Base-by-base conservation (phyloP, 768 basidiomycete genomes). In the Pleurotus citrinopileatus region DNA sequence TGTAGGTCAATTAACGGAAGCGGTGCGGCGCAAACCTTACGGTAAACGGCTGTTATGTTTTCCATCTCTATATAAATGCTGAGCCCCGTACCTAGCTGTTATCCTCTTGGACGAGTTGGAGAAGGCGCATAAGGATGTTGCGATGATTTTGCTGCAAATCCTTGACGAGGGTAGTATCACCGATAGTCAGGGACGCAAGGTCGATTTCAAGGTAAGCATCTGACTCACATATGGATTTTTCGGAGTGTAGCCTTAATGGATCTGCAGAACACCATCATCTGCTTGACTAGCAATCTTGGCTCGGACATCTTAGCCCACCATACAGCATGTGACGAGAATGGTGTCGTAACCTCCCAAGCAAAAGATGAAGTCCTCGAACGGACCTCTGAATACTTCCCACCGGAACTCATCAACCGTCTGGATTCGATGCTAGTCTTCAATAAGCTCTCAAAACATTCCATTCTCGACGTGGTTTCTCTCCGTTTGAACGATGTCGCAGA, bases 51-150 rank as follows among this genome's bases (percentile, higher is more conserved):
- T 17, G 23, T 40, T 19, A 42, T 10, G 26, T 29, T 6, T 2
- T 42, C 23, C 20, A n/a, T 3, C n/a, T 15, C 17, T 17, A 3
- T 48, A n/a, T 32, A 1, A 8, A 27, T 32, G 17, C 8, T 8
- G 3, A 40, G 9, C 32, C 8, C n/a, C 17, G 15, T 52, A 4
- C 48, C 19, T 13, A 81, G 87, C 85, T 58, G 90, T 93, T 44
- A 76, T 93, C 34, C 74, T 92, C 52, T 84, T 93, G 53, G 89
- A 92, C 62, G 91, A 92, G 67, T 79, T 97, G 55, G 94, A 97
- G 72, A 97, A 97, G 68, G 94, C 93, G 0, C 94, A 95, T 70
- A 92, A 91, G 81, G 93, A 94, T 62, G 91, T 97, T 22, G 80
- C 90, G 0, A 89, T 94, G 84, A 91, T 95, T 57, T 74, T 96